A percentile compares a stretch with the other conserved stretches of the same genome.
Conservation (phyloP, 371 early-diverging fungal species). For the Mycotypha africana region DNA sequence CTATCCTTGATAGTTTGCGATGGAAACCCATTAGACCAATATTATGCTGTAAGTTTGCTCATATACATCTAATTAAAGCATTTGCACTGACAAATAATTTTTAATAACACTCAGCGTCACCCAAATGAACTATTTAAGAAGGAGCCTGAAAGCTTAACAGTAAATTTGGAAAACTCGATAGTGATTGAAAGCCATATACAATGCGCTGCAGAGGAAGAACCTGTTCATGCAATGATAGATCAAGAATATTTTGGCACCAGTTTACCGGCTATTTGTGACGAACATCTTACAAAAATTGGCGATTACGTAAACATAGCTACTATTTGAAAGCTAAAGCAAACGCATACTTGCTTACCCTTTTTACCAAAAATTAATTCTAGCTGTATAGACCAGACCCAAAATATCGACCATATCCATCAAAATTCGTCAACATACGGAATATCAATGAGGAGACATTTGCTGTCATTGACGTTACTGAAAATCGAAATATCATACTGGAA, state of each 20-base stretch:
- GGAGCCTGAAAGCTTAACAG: conserved; percentile 22
- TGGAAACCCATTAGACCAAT: conserved; percentile 53
- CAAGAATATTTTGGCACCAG: conserved; percentile 32
- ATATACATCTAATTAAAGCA: neutral
- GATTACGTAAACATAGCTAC: conserved; percentile 11
- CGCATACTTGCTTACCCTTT: neutral
- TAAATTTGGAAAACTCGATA: conserved; percentile 35
- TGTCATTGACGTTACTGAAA: conserved; percentile 49
- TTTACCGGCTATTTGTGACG: conserved; percentile 16
- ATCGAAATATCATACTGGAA: conserved; percentile 38
- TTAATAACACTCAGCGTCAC: conserved; percentile 13
- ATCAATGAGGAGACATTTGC: conserved; percentile 35
- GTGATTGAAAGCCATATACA: conserved; percentile 54
- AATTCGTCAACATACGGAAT: conserved; percentile 42
- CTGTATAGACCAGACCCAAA: conserved; percentile 40
- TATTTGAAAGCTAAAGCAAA: too few relatives aligned
- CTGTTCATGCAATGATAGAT: conserved; percentile 31
- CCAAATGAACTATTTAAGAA: conserved; percentile 45
- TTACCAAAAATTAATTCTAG: conserved; percentile 7
- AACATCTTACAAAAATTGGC: conserved; percentile 22
- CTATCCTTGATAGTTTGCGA: conserved; percentile 50
- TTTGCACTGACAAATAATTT: neutral
- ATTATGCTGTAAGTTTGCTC: conserved; percentile 27
- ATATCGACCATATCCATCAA: conserved; percentile 43
- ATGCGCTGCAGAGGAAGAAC: conserved; percentile 59